Evolutionary conservation across 2,329 filamentous ascomycete genomes (phyloP).

Genomic region (Xylaria sp.): DNA sequence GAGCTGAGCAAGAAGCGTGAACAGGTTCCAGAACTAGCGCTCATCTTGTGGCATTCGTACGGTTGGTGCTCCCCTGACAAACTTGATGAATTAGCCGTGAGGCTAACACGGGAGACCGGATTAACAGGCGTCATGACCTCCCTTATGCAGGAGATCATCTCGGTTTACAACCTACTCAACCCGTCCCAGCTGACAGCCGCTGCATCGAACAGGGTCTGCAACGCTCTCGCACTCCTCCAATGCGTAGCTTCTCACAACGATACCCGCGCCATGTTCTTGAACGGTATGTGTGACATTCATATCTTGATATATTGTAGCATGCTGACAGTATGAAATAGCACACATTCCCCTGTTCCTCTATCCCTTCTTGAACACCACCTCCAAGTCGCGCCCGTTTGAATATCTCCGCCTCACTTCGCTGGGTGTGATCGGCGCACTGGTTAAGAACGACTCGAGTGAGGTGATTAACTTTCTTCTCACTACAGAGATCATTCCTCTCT

Average conservation of each 20-base stretch:
- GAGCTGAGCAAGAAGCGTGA: constrained; percentile 98
- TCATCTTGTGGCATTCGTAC: constrained; percentile 98
- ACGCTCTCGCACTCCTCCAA: constrained; percentile 91
- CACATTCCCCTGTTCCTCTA: constrained; percentile 98
- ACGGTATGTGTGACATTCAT: constrained; percentile 59
- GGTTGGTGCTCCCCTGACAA: constrained; percentile 58
- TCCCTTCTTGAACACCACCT: constrained; percentile 97
- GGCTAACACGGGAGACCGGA: constrained; percentile 19
- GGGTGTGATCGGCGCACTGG: constrained; percentile 92
- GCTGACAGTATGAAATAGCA: constrained; percentile 54
- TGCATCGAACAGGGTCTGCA: constrained; percentile 97
- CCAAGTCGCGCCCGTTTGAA: constrained; percentile 95
- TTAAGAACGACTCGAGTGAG: constrained; percentile 98
- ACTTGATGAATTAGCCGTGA: neutral
- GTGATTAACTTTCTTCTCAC: constrained; percentile 99
- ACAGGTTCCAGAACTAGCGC: constrained; percentile 92
- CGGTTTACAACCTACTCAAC: constrained; percentile 94
- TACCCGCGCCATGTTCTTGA: constrained; percentile 89
- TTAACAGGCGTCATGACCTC: constrained; percentile 91
- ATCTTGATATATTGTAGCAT: neutral
- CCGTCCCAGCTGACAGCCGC: constrained; percentile 95
- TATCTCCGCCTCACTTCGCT: constrained; percentile 95
- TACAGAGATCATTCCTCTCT: constrained; percentile 97
- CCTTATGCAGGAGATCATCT: constrained; percentile 96
- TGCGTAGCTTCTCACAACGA: constrained; percentile 98